These are phyloP conservation scores for Tylopilus vinaceipallidus DNA, from an alignment of 768 basidiomycete species.

Conservation along the genomic window DNA sequence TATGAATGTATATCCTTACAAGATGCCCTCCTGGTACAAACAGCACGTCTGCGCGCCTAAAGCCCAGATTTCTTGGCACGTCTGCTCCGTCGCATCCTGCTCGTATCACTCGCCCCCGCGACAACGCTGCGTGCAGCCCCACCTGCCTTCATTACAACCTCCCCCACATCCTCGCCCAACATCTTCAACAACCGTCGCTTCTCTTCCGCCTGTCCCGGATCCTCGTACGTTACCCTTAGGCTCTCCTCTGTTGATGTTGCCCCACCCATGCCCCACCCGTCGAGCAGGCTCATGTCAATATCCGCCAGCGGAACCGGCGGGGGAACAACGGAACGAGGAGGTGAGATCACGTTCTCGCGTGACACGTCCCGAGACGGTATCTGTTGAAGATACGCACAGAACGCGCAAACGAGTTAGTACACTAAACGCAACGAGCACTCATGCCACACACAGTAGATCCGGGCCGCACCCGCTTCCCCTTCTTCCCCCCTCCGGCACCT, in stretches of 20 bases:
- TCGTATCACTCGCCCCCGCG: background rate
- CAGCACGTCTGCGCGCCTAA: background rate
- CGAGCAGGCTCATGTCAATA: conserved; percentile 30
- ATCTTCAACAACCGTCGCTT: conserved; percentile 56
- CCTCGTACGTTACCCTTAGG: conserved; percentile 64
- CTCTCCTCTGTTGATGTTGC: conserved; percentile 39
- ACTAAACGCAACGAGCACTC: background rate
- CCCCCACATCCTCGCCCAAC: conserved; percentile 32
- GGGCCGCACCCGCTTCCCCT: conserved; percentile 39
- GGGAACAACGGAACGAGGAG: conserved; percentile 3
- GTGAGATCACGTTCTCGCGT: conserved; percentile 22
- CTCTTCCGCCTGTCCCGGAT: conserved; percentile 61
- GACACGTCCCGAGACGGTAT: conserved; percentile 40
- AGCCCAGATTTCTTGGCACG: conserved; percentile 9
- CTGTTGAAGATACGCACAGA: background rate
- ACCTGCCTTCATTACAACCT: conserved; percentile 13
- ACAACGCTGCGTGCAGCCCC: conserved; percentile 20
- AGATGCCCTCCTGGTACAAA: background rate
- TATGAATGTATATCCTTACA: background rate
- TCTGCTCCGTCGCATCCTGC: conserved; percentile 10
- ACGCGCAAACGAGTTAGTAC: background rate
- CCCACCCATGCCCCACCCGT: conserved; percentile 16
- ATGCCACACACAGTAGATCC: conserved; percentile 34
- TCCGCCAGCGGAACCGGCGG: conserved; percentile 13
- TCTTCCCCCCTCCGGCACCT: conserved; percentile 14